phyloP scores from a whole-genome alignment of 2,329 filamentous ascomycete genomes.

The Pseudogymnoascus sp. region DNA sequence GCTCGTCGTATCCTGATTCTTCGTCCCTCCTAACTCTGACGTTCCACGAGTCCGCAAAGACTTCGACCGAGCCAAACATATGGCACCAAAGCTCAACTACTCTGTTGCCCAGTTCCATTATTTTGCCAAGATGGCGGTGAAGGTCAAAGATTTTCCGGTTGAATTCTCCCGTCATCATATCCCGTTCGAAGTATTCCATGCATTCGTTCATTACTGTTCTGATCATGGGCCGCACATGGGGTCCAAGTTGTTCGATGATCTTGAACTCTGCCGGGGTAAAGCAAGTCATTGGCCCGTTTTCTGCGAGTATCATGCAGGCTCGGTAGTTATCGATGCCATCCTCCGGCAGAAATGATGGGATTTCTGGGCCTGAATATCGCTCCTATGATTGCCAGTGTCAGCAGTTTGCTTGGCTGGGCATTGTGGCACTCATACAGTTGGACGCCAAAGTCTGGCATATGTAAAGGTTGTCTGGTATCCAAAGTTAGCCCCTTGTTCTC shows the following conservation, averaged over 20 bases:
- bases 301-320: background rate
- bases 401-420: background rate
- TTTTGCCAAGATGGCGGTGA: background rate
- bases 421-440: background rate
- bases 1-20: conserved; percentile 12
- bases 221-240: background rate
- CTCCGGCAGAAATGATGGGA: background rate
- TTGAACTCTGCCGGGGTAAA: background rate
- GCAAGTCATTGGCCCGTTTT: background rate
- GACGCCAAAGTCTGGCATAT: conserved; percentile 5
- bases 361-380: background rate
- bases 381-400: background rate
- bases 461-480: background rate
- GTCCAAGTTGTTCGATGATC: background rate
- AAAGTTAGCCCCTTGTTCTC: background rate
- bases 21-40: conserved; percentile 13
- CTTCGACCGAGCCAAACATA: background rate
- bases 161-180: conserved; percentile 1
- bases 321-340: conserved; percentile 1
- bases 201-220: conserved; percentile 2
- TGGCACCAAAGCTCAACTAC: conserved; percentile 1
- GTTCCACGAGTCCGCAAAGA: conserved; percentile 2
- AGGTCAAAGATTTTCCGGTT: background rate
- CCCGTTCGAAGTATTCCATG: background rate
- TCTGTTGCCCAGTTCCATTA: conserved; percentile 1